Conservation (phyloP, 805 yeast genomes). For the Candida sonorensis region DNA sequence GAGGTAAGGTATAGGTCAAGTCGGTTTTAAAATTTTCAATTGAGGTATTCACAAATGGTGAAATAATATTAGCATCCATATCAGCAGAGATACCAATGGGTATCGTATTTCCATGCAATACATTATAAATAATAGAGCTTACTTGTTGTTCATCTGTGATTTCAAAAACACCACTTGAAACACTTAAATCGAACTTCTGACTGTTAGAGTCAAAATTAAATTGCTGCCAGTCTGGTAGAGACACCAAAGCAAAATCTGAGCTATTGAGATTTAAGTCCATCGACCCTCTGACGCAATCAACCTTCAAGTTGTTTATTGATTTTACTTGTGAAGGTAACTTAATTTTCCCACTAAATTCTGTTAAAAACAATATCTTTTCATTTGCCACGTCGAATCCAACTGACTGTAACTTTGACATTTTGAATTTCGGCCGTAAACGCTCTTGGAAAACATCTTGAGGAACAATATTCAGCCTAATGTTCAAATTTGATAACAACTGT, state of each 20-base stretch:
- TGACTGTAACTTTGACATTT: no score
- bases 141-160: slow-evolving; percentile 1
- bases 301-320: no score
- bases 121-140: neutral
- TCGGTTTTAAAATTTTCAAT: slow-evolving; percentile 1
- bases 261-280: neutral
- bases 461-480: no score
- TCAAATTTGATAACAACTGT: no score
- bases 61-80: slow-evolving; percentile 16
- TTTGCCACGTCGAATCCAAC: no score
- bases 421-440: no score
- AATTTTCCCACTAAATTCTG: no score
- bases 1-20: slow-evolving; percentile 1
- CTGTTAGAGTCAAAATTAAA: slow-evolving; percentile 14
- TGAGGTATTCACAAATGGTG: slow-evolving; percentile 18
- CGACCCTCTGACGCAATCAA: slow-evolving; percentile 3
- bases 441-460: no score
- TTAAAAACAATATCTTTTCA: no score
- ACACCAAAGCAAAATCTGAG: slow-evolving; percentile 1
- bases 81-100: slow-evolving; percentile 2
- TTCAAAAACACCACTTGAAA: slow-evolving; percentile 4
- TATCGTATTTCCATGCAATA: slow-evolving; percentile 2
- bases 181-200: slow-evolving; percentile 3
- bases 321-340: no score
- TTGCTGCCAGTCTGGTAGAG: slow-evolving; percentile 11